These are phyloP conservation scores for Halophytophthora polymorphica DNA, from an alignment of 352 stramenopile genomes.

Conservation along the genomic window DNA sequence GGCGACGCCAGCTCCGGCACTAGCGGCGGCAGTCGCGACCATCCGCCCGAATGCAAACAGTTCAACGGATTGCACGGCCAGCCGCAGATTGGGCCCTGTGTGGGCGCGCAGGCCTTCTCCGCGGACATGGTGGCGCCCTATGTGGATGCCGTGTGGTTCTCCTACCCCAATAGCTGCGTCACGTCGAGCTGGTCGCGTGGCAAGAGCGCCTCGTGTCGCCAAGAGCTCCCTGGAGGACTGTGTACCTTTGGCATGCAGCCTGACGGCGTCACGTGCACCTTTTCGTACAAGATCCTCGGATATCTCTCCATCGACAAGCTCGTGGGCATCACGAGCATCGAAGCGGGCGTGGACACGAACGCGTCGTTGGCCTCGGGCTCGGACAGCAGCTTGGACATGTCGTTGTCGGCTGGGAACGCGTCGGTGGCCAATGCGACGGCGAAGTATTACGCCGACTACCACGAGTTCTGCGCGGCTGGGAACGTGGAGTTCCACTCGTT, in stretches of 20 bases:
- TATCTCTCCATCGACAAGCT: constrained; percentile 63
- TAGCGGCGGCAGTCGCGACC: constrained; percentile 7
- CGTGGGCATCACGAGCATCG: constrained; percentile 58
- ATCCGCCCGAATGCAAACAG: constrained; percentile 56
- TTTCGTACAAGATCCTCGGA: constrained; percentile 55
- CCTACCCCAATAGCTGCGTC: constrained; percentile 61
- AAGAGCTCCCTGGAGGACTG: constrained; percentile 35
- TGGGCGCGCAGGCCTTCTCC: constrained; percentile 51
- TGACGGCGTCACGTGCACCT: constrained; percentile 55
- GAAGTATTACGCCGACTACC: constrained; percentile 40
- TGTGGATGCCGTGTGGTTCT: constrained; percentile 70
- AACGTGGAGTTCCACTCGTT: constrained; percentile 54
- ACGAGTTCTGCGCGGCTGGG: constrained; percentile 42
- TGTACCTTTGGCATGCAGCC: constrained; percentile 49
- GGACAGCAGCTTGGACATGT: constrained; percentile 15
- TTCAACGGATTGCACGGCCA: constrained; percentile 58
- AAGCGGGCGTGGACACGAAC: constrained; percentile 6
- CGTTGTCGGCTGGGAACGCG: constrained; percentile 4
- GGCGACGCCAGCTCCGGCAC: constrained; percentile 19
- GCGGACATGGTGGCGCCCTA: constrained; percentile 61
- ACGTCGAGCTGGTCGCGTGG: constrained; percentile 42
- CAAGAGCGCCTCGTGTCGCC: constrained; percentile 46
- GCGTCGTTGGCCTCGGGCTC: constrained; percentile 27
- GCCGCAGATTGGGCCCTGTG: constrained; percentile 51
- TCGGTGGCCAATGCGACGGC: constrained; percentile 14